A percentile compares a stretch with the other conserved stretches of the same genome.
Conservation (phyloP, 139 green algal species). For the Chlorella sp. region DNA sequence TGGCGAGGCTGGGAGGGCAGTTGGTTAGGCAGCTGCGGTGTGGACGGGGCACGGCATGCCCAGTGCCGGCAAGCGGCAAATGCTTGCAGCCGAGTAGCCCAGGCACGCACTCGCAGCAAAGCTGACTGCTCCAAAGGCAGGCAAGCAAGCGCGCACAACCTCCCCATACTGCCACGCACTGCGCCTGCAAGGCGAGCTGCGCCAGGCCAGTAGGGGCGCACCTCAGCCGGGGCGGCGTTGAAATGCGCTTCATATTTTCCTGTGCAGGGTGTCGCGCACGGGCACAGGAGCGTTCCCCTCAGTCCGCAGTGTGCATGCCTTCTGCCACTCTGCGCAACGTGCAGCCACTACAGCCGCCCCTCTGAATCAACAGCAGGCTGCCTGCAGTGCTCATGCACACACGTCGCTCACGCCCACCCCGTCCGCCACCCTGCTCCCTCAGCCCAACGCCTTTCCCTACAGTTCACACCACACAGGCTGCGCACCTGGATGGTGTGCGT, state of each 20-base stretch:
- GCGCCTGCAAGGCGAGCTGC: not conserved
- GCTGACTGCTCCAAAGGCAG: not conserved
- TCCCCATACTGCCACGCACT: not conserved
- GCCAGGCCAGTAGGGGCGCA: not conserved
- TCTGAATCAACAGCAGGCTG: not conserved
- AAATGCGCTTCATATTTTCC: constrained; percentile 6
- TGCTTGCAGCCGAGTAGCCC: not conserved
- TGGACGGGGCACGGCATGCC: not conserved
- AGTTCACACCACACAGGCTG: too few relatives aligned
- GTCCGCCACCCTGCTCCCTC: constrained; percentile 5
- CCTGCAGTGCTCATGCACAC: not conserved
- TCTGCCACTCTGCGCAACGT: too few relatives aligned
- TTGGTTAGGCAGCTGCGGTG: not conserved
- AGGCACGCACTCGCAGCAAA: not conserved
- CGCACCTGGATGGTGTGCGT: constrained; percentile 59
- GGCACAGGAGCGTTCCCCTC: too few relatives aligned
- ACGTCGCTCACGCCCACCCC: too few relatives aligned
- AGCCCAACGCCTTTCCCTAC: too few relatives aligned
- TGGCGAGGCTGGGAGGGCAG: not conserved
- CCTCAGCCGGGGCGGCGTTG: constrained; percentile 34
- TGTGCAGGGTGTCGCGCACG: too few relatives aligned
- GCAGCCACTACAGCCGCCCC: too few relatives aligned
- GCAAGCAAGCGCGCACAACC: not conserved
- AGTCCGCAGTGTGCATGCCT: too few relatives aligned
- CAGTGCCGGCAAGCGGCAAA: not conserved